These are phyloP conservation scores for Acacia confusa DNA, from an alignment of 306 rosid species.

Conservation along the genomic window DNA sequence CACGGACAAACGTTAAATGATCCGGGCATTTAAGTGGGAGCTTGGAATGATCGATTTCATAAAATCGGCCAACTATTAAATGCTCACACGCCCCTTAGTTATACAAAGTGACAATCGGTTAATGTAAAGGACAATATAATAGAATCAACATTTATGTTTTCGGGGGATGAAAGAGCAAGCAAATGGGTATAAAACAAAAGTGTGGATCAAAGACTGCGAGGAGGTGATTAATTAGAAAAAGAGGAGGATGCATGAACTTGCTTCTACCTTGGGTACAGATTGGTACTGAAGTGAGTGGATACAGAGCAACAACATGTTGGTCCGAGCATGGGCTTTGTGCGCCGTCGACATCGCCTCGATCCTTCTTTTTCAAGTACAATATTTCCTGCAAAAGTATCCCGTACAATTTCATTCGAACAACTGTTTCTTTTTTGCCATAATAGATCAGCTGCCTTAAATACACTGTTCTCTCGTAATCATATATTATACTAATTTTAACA, in stretches of 20 bases:
- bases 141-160: neutral
- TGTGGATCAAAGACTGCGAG: neutral
- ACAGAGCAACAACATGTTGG: slow-evolving; percentile 42
- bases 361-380: slow-evolving; percentile 41
- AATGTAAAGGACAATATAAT: neutral
- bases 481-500: too few species aligned
- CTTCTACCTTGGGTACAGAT: slow-evolving; percentile 37
- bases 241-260: slow-evolving; percentile 8
- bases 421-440: neutral
- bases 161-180: neutral
- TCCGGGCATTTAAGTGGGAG: slow-evolving; percentile 55
- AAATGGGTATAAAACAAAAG: slow-evolving; percentile 14
- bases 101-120: slow-evolving; percentile 9
- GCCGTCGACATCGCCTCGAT: slow-evolving; percentile 26
- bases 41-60: slow-evolving; percentile 62
- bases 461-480: neutral
- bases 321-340: slow-evolving; percentile 46
- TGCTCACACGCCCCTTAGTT: slow-evolving; percentile 47
- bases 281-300: slow-evolving; percentile 40
- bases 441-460: neutral
- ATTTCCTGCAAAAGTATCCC: slow-evolving; percentile 35
- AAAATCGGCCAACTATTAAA: slow-evolving; percentile 62
- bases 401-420: neutral
- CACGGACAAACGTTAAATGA: slow-evolving; percentile 54
- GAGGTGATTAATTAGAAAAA: neutral